These are phyloP conservation scores for Hymenoscyphus albidus DNA, from an alignment of 2,329 filamentous ascomycete genomes.

Conservation along the genomic window DNA sequence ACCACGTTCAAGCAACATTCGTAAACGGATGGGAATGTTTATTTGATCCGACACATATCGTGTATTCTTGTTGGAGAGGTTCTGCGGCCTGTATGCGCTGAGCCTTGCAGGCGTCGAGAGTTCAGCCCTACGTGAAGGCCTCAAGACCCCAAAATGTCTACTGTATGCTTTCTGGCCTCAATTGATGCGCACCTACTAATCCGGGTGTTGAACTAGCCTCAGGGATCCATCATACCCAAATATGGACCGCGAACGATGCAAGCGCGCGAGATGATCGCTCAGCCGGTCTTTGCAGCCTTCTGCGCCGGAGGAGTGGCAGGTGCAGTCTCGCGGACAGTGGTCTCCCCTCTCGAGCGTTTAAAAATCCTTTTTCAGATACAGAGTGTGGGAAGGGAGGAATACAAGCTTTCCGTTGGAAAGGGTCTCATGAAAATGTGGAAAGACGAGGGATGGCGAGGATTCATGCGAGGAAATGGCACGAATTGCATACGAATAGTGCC, in stretches of 20 bases:
- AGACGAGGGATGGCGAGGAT: conserved; percentile 94
- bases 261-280: conserved; percentile 55
- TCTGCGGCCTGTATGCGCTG: conserved; percentile 19
- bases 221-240: conserved; percentile 21
- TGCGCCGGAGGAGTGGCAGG: conserved; percentile 91
- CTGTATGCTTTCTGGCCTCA: conserved; percentile 25
- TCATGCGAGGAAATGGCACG: conserved; percentile 96
- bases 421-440: conserved; percentile 92
- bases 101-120: conserved; percentile 15
- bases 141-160: conserved; percentile 29
- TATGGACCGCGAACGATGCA: conserved; percentile 33
- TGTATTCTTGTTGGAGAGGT: conserved; percentile 19
- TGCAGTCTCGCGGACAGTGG: conserved; percentile 94
- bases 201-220: neutral
- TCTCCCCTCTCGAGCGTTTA: conserved; percentile 89
- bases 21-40: conserved; percentile 19
- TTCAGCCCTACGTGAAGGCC: conserved; percentile 14
- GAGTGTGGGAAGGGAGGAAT: conserved; percentile 83
- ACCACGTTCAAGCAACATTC: neutral
- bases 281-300: conserved; percentile 87
- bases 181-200: conserved; percentile 13
- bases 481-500: conserved; percentile 98
- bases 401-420: conserved; percentile 86
- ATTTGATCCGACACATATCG: conserved; percentile 17
- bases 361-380: conserved; percentile 99